Percentiles rank a stretch among this genome's conserved stretches.
These are phyloP conservation scores for Myxozyma mucilagina DNA, from an alignment of 805 yeast genomes.

Conservation along the genomic window DNA sequence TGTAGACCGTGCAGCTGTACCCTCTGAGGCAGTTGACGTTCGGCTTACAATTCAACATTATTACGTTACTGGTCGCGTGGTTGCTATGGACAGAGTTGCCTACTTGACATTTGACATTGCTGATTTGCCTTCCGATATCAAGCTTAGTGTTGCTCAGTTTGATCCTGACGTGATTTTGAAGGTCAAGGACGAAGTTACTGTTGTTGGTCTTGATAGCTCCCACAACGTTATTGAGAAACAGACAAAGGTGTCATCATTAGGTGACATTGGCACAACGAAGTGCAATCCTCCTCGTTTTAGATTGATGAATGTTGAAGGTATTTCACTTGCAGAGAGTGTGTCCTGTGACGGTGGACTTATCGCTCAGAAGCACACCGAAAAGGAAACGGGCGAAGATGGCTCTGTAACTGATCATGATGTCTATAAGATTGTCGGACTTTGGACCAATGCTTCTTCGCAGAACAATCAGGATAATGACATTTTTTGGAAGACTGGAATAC, in stretches of 20 bases:
- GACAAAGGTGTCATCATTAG: slow-evolving; percentile 10
- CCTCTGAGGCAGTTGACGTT: slow-evolving; percentile 26
- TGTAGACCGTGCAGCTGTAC: slow-evolving; percentile 29
- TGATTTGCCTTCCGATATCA: slow-evolving; percentile 18
- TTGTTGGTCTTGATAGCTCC: slow-evolving; percentile 16
- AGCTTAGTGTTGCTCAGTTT: slow-evolving; percentile 16
- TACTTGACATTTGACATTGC: slow-evolving; percentile 20
- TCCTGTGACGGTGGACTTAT: slow-evolving; percentile 28
- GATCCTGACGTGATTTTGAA: slow-evolving; percentile 3
- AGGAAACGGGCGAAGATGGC: background rate
- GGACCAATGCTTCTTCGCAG: slow-evolving; percentile 28
- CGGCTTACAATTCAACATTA: slow-evolving; percentile 30
- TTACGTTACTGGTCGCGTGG: slow-evolving; percentile 24
- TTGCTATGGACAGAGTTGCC: slow-evolving; percentile 26
- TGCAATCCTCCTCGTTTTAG: slow-evolving; percentile 31
- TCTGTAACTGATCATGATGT: background rate
- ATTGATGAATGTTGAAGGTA: slow-evolving; percentile 24
- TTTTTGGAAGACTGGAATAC: slow-evolving; percentile 27
- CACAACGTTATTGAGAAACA: slow-evolving; percentile 22
- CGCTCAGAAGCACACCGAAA: background rate
- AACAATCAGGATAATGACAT: slow-evolving; percentile 18
- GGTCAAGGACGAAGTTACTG: slow-evolving; percentile 19
- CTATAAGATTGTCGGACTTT: slow-evolving; percentile 21
- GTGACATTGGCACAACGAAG: slow-evolving; percentile 26
- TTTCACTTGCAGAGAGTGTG: slow-evolving; percentile 19